Evolutionary conservation across 2,329 filamentous ascomycete species (phyloP), one percentile per base, ranked within the genome.

Genomic region (Talaromyces funiculosus): DNA sequence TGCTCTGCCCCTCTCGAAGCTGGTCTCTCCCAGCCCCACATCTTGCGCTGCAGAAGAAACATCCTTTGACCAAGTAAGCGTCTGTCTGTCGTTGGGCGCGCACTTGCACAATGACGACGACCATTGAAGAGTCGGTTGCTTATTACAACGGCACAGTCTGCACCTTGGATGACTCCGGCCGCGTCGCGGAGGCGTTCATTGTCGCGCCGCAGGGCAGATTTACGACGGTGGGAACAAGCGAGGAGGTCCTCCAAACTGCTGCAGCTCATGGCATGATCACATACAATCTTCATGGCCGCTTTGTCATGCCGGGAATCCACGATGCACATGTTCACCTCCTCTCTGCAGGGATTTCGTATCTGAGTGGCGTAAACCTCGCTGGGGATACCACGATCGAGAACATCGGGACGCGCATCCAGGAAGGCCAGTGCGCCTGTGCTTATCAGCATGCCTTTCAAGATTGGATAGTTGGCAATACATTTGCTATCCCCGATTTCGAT

Each of bases 281-380:
- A 4, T 67, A 68, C 31, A 67, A 75, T 51, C 62, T 74, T 1
- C 62, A 65, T 24, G 64, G 63, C n/a, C 60, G 63, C 10, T 74
- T 74, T 49, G 64, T 70, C 8, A 74, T 75, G 73, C 72, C 73
- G 1, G 73, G 72, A 1, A 72, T 75, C 33, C 72, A 75, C 59
- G 73, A 74, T 60, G 71, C 72, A 2, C 72, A 75, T 59, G 68
- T 67, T 61, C 72, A 74, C 57, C 62, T 74, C 3, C 62, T 74
- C 3, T 61, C 63, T 9, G 68, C 69, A 12, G 69, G 69, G 2
- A 61, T 73, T 4, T 64, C 63, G 14, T 65, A 68, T 14, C 66
- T 67, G 1, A 70, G 67, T 14, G 67, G 68, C 40, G 65, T 67
- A 3, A 63, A 64, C 14, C 67, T 73, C n/a, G 67, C 64, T 7